These are phyloP conservation scores for Delonix regia DNA, from an alignment of 306 rosid species.

Conservation along the genomic window DNA sequence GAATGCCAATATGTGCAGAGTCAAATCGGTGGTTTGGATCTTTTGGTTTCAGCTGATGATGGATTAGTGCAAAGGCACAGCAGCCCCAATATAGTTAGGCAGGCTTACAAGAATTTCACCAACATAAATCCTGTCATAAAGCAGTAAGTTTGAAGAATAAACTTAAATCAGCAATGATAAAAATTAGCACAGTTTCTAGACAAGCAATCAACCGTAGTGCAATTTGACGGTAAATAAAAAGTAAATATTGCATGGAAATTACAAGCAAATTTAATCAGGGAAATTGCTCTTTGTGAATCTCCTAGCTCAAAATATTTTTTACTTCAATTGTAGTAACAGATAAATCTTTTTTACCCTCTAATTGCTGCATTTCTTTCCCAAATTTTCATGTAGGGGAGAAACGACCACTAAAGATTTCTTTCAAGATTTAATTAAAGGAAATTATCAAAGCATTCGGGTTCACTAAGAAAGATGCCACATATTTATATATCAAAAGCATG, in stretches of 20 bases:
- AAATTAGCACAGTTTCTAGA: neutral
- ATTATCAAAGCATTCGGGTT: too few relatives aligned
- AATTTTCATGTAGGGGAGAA: too few relatives aligned
- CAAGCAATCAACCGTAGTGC: neutral
- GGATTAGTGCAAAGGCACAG: neutral
- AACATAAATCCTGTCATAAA: neutral
- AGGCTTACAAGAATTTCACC: neutral
- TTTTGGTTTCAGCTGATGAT: conserved; percentile 12
- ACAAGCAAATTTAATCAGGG: too few relatives aligned
- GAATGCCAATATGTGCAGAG: conserved; percentile 4
- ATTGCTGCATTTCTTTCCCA: neutral
- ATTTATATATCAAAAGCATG: too few relatives aligned
- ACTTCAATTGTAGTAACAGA: too few relatives aligned
- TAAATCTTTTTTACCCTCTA: too few relatives aligned
- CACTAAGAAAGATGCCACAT: too few relatives aligned
- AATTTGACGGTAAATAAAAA: too few relatives aligned
- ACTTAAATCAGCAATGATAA: neutral
- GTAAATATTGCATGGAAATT: neutral
- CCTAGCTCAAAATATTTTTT: too few relatives aligned
- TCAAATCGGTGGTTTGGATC: conserved; percentile 19
- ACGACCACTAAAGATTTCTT: too few relatives aligned
- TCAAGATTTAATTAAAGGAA: too few relatives aligned
- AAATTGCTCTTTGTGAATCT: too few relatives aligned
- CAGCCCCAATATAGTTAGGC: neutral
- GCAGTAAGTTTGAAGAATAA: neutral